Evolutionary conservation across 1,284 basidiomycete species (phyloP), one percentile per base, ranked within the genome.

Genomic region (Leccinum pachyderme): DNA sequence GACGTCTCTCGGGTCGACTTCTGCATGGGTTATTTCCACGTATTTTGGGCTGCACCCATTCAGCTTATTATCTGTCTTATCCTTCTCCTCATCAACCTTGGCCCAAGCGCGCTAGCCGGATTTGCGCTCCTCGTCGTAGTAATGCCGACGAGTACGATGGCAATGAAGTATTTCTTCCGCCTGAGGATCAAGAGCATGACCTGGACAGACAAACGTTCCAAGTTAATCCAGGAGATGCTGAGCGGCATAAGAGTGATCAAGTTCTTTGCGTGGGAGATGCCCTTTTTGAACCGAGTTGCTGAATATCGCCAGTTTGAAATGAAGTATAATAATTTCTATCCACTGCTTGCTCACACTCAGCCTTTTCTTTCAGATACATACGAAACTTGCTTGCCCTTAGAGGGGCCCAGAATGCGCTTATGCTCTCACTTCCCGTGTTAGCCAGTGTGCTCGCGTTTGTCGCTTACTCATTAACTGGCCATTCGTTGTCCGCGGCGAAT

Each of bases 191-290:
- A 88, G 66, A 85, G 86, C 43, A 96, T 97, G 91, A 70, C 75
- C 3, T 98, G 91, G 91, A 98, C 95, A 61, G 95, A 98, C 67
- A 89, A 89, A 61, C 81, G 93, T 13, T 87, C 89, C 5, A 91
- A 91, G 63, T 73, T 93, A 2, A 77, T 95, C 6, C 90, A 93
- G 68, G 93, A 95, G 63, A 77, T 95, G 4, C 72, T 96, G 2
- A 85, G 87, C 18, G 91, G 91, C 0, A 94, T 95, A 82, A 87
- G 90, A 62, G 81, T 95, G 53, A 90, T 95, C 78, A 97, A 96
- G 71, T 88, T 89, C 71, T 93, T 93, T 66, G 82, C 86, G n/a
- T 91, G 86, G 87, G 87, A 89, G 63, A 62, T 71, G 2, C 88
- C 92, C 0, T 93, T 92, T 72, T 77, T 91, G 52, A 75, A 81